phyloP scores from a whole-genome alignment of 495 filamentous ascomycete genomes.

The Bryoglossum gracile region DNA sequence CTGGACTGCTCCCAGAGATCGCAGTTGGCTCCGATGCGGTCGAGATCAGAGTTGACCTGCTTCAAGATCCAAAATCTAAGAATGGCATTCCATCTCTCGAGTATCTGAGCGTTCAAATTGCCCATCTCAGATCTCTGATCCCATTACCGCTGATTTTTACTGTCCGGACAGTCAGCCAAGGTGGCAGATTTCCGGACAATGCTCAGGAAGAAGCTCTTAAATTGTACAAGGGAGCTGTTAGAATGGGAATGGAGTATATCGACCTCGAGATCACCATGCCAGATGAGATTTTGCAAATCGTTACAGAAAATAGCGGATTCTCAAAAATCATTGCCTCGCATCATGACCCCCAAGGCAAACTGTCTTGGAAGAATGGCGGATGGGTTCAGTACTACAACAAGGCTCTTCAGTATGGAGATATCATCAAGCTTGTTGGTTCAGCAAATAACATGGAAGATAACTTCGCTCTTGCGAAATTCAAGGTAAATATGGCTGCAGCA shows the following conservation, averaged over 20 bases:
- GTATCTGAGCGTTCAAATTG: conserved; percentile 74
- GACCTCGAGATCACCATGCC: conserved; percentile 91
- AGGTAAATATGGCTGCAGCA: conserved; percentile 58
- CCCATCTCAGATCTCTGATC: conserved; percentile 66
- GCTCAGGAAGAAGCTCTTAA: conserved; percentile 58
- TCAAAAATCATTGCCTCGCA: conserved; percentile 87
- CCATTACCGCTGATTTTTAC: conserved; percentile 91
- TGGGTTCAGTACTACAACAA: conserved; percentile 85
- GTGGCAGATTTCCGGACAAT: conserved; percentile 79
- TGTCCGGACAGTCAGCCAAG: conserved; percentile 76
- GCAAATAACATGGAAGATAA: conserved; percentile 78
- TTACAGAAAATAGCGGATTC: conserved; percentile 60
- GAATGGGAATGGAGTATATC: conserved; percentile 82
- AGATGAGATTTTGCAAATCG: conserved; percentile 56
- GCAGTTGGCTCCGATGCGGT: conserved; percentile 87
- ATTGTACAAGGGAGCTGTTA: conserved; percentile 71
- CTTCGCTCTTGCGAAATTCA: conserved; percentile 76
- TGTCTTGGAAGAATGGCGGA: conserved; percentile 83
- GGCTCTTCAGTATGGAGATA: conserved; percentile 77
- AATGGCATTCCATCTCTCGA: conserved; percentile 57
- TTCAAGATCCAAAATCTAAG: conserved; percentile 60
- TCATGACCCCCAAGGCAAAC: conserved; percentile 71
- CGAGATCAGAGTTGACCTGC: conserved; percentile 86
- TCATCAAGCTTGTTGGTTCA: conserved; percentile 90
- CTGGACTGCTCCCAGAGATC: conserved; percentile 60